Evolutionary conservation across 176 grass and related monocot genomes (phyloP), one percentile per base, ranked within the genome.

Genomic region (Avena insularis): DNA sequence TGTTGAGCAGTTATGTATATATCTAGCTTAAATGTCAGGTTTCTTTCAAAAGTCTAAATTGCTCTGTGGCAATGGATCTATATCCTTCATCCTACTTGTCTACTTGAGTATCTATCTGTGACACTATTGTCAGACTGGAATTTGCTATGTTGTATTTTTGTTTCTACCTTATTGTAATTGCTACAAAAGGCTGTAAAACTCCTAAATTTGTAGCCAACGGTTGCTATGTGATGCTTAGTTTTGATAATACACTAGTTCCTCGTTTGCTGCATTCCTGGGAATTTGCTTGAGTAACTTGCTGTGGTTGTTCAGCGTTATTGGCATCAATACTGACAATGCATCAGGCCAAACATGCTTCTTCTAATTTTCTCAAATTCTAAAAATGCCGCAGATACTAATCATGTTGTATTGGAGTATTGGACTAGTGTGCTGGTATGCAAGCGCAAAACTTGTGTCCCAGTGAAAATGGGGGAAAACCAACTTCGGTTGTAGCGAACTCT

Each of bases 161-260:
- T 19, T 79, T 88, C 53, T 81, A 38, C n/a, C 12, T 69, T 75
- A 81, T 77, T 77, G 43, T 50, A 16, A 67, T 70, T 17, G 63
- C 38, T 69, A 77, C 62, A 63, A 38, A 83, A 60, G 66, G 21
- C 49, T 80, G 9, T 81, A 77, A 60, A 84, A 69, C 48, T 59
- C 71, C 12, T 63, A 54, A 78, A 51, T 56, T 45, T 63, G 6
- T 62, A 62, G 13, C 25, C 27, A 78, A 17, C 56, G 65, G 54
- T 82, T 55, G 29, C 3, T 61, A 70, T 84, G 45, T 43, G 11
- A 10, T 75, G 68, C 48, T 85, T 81, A 38, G 9, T 46, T 46
- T 85, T 67, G 31, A 0, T 77, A 5, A 77, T 57, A n/a, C 11
- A 17, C 6, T 80, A 51, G 21, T 43, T 74, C 25, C 38, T 40